Evolutionary conservation across 768 basidiomycete species (phyloP), one percentile per base, ranked within the genome.

Genomic region (Boletellus sp.): DNA sequence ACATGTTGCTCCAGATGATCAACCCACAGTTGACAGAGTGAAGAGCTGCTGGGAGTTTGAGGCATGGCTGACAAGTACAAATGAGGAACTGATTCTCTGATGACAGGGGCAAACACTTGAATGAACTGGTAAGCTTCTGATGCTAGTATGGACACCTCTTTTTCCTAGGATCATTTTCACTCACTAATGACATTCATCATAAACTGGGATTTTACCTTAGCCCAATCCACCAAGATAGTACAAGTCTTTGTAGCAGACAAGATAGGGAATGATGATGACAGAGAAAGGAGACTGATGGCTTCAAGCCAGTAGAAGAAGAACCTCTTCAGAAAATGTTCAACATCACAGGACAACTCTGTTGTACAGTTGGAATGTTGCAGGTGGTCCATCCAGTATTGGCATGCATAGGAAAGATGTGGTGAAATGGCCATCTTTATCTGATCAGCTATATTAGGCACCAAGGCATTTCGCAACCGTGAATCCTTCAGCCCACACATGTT

Each of bases 401-500:
- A 47, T 26, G 26, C 26, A 26, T 26, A 26, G 6, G 26, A 26
- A 9, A 26, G 26, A 9, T 26, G 26, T 2, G 7, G 42, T 4
- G 51, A 37, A 17, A 53, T 45, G 20, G 31, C 23, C 2, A 26
- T 23, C 4, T 34, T 45, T 1, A 53, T 15, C 6, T 8, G 33
- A 23, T 11, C 11, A 0, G 23, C 11, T 3, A 49, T n/a, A 16
- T 36, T 13, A 12, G 26, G 26, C 4, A 45, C 19, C 5, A 5
- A 4, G 0, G 8, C 4, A 3, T 49, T 53, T 10, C 6, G n/a
- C 5, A 22, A 0, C 12, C 22, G 42, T 7, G 51, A 47, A 24
- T 48, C 47, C 15, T 36, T n/a, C 13, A 48, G 46, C 11, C 22
- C 35, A 47, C 46, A 52, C 4, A 52, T 52, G 26, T 52, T 52